Percentiles rank a stretch among this genome's conserved stretches.
Evolutionary conservation across 192 early-diverging fungal genomes (phyloP).

Genomic region (Pilaira anomala): DNA sequence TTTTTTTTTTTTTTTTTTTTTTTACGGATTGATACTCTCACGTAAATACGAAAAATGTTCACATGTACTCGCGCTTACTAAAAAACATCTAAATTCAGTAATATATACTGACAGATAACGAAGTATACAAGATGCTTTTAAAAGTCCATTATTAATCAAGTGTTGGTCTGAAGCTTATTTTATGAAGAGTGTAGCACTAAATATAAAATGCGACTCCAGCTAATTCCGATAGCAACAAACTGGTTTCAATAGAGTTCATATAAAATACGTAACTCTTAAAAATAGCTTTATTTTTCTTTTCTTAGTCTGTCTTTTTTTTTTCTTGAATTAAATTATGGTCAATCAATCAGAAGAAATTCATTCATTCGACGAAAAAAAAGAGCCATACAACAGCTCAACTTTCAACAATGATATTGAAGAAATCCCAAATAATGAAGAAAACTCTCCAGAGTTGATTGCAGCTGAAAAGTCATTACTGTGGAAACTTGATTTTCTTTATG

Average conservation of each 20-base stretch:
- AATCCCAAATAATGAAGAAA: neutral
- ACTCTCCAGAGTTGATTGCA: neutral
- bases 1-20: no score
- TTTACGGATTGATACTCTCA: no score
- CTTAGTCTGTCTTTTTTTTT: neutral
- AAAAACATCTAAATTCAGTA: no score
- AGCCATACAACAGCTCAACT: neutral
- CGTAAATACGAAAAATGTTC: no score
- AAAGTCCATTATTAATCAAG: no score
- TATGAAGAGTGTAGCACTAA: no score
- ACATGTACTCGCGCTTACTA: no score
- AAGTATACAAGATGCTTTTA: no score
- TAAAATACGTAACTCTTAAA: neutral
- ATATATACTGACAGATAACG: no score
- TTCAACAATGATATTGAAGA: neutral
- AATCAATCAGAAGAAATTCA: neutral
- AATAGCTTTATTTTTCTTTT: neutral
- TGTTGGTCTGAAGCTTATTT: no score
- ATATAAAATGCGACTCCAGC: neutral
- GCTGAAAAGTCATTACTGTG: conserved; percentile 18
- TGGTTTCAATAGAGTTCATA: neutral
- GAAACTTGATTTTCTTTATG: conserved; percentile 21
- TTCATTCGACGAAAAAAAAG: neutral
- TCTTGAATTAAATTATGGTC: neutral
- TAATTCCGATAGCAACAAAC: neutral